Base-by-base conservation (phyloP, 2,329 filamentous ascomycete species). In the Verticillium alfalfae region DNA sequence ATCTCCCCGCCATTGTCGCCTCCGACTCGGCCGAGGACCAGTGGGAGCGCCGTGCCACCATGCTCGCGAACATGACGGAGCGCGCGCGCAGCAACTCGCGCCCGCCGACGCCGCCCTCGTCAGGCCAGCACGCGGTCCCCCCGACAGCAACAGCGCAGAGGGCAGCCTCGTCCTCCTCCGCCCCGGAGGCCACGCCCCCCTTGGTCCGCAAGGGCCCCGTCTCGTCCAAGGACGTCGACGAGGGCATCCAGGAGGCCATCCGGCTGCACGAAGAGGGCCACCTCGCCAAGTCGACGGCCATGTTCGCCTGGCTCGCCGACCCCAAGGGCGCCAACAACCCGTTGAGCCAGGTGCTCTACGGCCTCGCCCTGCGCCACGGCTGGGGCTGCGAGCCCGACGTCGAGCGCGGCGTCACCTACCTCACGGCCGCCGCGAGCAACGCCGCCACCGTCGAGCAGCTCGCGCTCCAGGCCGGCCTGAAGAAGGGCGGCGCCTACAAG, bases 21-120 rank as follows among this genome's bases (percentile, higher is more conserved):
- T 76, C 79, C 69, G 79, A 78, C 38, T 78, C 81, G 62, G 76
- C 77, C 56, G 90, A 96, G 79, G 86, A 86, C 63, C 84, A 90
- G 76, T 99, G 95, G 95, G 95, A 98, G 81, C 89, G 91, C 78
- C 84, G 94, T 63, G 95, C 95, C 34, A 97, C 93, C n/a, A 85
- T 96, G 63, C 80, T 98, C 66, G 94, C 92, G 37, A 85, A 84
- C 67, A 82, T 84, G 67, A 87, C 83, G 67, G 81, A 84, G 67
- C 71, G 76, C 67, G 75, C 76, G 62, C 76, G 78, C 66, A 79
- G 76, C 66, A 74, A 74, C 18, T 78, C 82, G 5, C 65, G 70
- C 10, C 75, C 78, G 13, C 76, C 79, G 38, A 70, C 71, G 61
- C 61, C 58, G 55, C 56, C 26, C 26, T 31, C 26, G 26, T 31